Evolutionary conservation across 129 eudicot species (phyloP).

Genomic region (Flaveria brownii): DNA sequence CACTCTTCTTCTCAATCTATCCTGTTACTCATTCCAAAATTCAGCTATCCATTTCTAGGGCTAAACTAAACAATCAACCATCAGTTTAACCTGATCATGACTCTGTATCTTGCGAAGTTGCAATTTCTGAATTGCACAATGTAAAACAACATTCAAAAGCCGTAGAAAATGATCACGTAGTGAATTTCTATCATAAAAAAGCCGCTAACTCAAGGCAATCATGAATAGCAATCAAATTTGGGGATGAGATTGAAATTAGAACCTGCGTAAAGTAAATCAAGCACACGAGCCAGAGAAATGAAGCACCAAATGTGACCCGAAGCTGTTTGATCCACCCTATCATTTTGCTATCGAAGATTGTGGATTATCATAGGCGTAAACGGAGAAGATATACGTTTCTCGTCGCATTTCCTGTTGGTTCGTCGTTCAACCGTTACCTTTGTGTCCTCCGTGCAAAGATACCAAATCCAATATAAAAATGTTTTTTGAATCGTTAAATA

Average conservation of each 20-base stretch:
- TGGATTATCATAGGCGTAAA: neutral
- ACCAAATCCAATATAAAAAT: neutral
- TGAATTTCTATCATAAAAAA: neutral
- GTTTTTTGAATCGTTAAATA: neutral
- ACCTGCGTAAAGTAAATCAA: slow-evolving; percentile 97
- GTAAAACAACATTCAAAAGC: neutral
- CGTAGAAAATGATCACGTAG: neutral
- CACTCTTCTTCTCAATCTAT: too few relatives aligned
- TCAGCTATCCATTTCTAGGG: neutral
- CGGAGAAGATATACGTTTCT: slow-evolving; percentile 20
- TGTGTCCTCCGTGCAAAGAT: neutral
- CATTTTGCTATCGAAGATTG: slow-evolving; percentile 32
- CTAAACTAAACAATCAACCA: neutral
- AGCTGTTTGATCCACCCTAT: slow-evolving; percentile 60
- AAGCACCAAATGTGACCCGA: slow-evolving; percentile 64
- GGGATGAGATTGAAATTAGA: neutral
- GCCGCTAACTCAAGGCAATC: neutral
- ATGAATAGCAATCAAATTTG: neutral
- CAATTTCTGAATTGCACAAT: neutral
- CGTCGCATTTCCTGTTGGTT: slow-evolving; percentile 16
- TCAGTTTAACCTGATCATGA: neutral
- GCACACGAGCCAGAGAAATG: slow-evolving; percentile 91
- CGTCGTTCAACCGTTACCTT: slow-evolving; percentile 33
- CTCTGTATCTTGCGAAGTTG: neutral
- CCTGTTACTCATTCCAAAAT: neutral